Evolutionary conservation across 2,329 filamentous ascomycete species (phyloP), one percentile per base, ranked within the genome.

Genomic region (Neurospora crassa): DNA sequence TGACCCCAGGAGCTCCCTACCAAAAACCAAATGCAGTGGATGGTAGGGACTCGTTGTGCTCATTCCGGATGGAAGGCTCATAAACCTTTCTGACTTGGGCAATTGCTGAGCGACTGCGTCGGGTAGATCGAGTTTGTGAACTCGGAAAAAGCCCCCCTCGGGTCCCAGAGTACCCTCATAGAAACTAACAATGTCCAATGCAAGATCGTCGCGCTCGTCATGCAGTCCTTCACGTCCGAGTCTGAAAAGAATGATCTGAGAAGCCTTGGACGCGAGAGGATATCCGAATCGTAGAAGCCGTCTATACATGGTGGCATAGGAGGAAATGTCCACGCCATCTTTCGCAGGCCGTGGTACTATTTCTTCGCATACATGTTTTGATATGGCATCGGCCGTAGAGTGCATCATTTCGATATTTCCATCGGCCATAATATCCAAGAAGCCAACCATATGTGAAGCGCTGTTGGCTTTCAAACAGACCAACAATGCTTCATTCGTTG

Each of bases 11-110:
- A 86, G 71, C 37, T 75, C 76, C 12, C 73, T 68, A 59, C 81
- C 78, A 73, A 88, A 87, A 24, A 88, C 78, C 45, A 79, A 79
- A 53, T 80, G 81, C 7, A 88, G 71, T 2, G 86, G 86, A 71
- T 88, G 86, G 14, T 80, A 75, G 1, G 78, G 79, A 69, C 83
- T 81, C 11, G 74, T 72, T 34, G 81, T 76, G 1, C 82, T 80
- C 14, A 87, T 77, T 70, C 87, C 85, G 37, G 78, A 74, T 18
- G 82, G 82, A 3, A 84, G 42, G 24, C 29, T 18, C 53, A 63
- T 37, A 37, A 63, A 63, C 16, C 6, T 63, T 63, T 63, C 29
- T 34, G 53, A 72, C 68, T 40, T 80, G 80, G 59, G 82, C 79
- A 40, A 10, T 80, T 77, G 18, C 76, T 78, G 40, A 76, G 75